These are phyloP conservation scores for Tarenaya hassleriana DNA, from an alignment of 345 rosid species.

Conservation along the genomic window DNA sequence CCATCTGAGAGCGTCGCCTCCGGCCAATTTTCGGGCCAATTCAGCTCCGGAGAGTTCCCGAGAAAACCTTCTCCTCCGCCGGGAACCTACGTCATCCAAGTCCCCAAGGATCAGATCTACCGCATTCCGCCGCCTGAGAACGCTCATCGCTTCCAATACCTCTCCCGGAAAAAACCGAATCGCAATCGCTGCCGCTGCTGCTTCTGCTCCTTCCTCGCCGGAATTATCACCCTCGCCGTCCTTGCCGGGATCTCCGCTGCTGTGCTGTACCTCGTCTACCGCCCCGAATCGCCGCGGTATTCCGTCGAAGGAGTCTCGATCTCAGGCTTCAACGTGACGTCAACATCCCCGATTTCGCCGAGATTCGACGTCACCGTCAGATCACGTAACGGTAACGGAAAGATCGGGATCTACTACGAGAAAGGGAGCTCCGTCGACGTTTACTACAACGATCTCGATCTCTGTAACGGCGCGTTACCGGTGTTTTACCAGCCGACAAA, in stretches of 20 bases:
- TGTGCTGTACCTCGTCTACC: constrained; percentile 52
- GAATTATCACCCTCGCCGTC: constrained; percentile 29
- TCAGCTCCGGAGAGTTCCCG: constrained; percentile 32
- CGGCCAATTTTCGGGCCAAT: constrained; percentile 31
- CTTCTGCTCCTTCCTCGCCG: constrained; percentile 36
- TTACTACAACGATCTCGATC: constrained; percentile 30
- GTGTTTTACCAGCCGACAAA: constrained; percentile 52
- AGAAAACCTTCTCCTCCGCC: constrained; percentile 43
- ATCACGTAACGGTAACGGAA: constrained; percentile 58
- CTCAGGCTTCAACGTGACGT: constrained; percentile 46
- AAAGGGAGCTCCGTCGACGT: constrained; percentile 40
- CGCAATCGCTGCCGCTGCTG: constrained; percentile 40
- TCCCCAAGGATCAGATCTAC: constrained; percentile 86
- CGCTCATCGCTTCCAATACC: constrained; percentile 47
- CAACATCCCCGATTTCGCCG: constrained; percentile 47
- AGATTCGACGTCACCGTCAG: constrained; percentile 46
- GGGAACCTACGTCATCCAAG: constrained; percentile 67
- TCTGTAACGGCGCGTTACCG: constrained; percentile 49
- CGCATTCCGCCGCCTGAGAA: constrained; percentile 87
- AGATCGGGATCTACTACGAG: constrained; percentile 56
- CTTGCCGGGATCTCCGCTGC: constrained; percentile 45
- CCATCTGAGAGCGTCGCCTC: constrained; percentile 18
- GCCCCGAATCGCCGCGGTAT: constrained; percentile 60
- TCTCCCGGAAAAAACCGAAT: constrained; percentile 37
- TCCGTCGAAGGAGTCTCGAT: constrained; percentile 44